Conservation (phyloP, 75 land plant species). For the Sequoiadendron giganteum region DNA sequence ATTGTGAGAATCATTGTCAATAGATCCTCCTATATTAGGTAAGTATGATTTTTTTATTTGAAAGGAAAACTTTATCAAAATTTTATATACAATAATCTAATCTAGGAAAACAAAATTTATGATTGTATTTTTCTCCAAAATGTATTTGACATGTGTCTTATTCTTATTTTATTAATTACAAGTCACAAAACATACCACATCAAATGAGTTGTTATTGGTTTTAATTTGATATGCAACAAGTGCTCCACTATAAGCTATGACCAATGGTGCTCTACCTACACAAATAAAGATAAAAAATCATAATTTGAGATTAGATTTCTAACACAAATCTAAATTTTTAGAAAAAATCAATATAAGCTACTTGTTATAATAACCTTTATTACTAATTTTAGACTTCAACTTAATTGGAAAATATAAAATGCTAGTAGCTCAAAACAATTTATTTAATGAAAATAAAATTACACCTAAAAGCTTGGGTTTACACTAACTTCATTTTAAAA, state of each 20-base stretch:
- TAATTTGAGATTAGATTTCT: background rate
- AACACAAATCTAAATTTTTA: background rate
- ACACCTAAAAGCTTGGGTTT: background rate
- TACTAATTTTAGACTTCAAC: background rate
- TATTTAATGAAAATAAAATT: background rate
- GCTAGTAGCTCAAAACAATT: background rate
- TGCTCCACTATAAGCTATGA: no score
- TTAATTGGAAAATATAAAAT: background rate
- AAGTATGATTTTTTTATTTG: no score
- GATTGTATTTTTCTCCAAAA: constrained; percentile 45
- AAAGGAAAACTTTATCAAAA: no score
- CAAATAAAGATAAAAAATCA: background rate
- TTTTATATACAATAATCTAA: background rate
- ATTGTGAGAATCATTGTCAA: no score
- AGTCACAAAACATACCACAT: constrained; percentile 45
- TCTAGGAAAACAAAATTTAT: constrained; percentile 24
- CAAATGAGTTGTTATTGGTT: background rate
- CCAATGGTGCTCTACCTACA: no score
- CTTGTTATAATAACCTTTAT: background rate
- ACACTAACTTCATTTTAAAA: background rate
- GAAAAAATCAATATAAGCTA: background rate
- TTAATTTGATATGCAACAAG: constrained; percentile 38
- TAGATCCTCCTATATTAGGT: no score
- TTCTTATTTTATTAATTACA: constrained; percentile 61
- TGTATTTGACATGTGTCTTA: constrained; percentile 41